phyloP scores from a whole-genome alignment of 768 basidiomycete species.

The Lentinus tigrinus region DNA sequence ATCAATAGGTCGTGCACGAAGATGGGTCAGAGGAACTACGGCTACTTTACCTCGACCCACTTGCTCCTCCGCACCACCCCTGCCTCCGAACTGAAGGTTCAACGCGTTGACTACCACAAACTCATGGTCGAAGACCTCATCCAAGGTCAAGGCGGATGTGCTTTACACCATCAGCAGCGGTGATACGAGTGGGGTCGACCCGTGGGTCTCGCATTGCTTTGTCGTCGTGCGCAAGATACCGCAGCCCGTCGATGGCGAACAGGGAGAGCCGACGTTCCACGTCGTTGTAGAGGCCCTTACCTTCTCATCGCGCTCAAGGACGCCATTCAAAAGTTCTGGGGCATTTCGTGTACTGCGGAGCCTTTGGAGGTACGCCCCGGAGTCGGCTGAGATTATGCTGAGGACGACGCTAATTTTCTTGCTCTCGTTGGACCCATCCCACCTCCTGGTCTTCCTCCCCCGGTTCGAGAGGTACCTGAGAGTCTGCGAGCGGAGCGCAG shows the following conservation, averaged over 20 bases:
- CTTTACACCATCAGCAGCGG: not conserved
- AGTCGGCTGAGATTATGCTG: slow-evolving; percentile 35
- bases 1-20: not conserved
- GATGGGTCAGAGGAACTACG: not conserved
- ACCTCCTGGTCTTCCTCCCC: too few species aligned
- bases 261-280: slow-evolving; percentile 37
- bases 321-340: slow-evolving; percentile 53
- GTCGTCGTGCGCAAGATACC: slow-evolving; percentile 56
- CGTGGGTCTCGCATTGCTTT: slow-evolving; percentile 57
- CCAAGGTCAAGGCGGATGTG: slow-evolving; percentile 38
- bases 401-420: too few species aligned
- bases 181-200: slow-evolving; percentile 38
- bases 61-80: not conserved
- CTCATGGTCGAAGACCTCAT: slow-evolving; percentile 49
- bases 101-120: slow-evolving; percentile 59
- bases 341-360: slow-evolving; percentile 56
- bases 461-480: too few species aligned
- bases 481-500: too few species aligned
- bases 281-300: slow-evolving; percentile 56
- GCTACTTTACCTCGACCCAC: not conserved
- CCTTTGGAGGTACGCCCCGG: slow-evolving; percentile 45
- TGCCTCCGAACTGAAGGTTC: slow-evolving; percentile 51
- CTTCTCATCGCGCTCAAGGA: slow-evolving; percentile 57
- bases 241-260: slow-evolving; percentile 27
- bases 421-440: too few species aligned